Evolutionary conservation across 2,329 filamentous ascomycete species (phyloP).

Genomic region (Trichoderma citrinoviride): DNA sequence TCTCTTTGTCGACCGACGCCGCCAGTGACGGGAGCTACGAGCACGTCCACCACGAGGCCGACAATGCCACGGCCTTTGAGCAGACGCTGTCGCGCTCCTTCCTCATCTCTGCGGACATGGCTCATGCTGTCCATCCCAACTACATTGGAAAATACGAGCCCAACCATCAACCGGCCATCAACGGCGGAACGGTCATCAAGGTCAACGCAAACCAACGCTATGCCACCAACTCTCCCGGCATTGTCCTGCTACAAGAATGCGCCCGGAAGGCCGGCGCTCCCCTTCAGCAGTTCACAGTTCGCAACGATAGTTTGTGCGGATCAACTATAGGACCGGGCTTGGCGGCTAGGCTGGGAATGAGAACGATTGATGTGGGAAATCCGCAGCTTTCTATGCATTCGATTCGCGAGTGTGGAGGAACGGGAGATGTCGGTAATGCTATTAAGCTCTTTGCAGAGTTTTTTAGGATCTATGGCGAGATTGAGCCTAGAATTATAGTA

Average conservation of each 20-base stretch:
- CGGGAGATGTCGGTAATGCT: slow-evolving; percentile 81
- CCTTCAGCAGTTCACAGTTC: slow-evolving; percentile 91
- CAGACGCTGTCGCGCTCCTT: slow-evolving; percentile 90
- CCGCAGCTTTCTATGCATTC: slow-evolving; percentile 96
- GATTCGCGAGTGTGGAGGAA: slow-evolving; percentile 88
- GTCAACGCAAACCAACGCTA: slow-evolving; percentile 97
- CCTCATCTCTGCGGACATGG: slow-evolving; percentile 96
- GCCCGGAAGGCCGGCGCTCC: slow-evolving; percentile 74
- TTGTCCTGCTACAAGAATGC: slow-evolving; percentile 86
- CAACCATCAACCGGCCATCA: slow-evolving; percentile 90
- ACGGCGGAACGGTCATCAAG: slow-evolving; percentile 95
- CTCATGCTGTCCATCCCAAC: slow-evolving; percentile 93
- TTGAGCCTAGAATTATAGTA: slow-evolving; percentile 80
- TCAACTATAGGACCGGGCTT: slow-evolving; percentile 98
- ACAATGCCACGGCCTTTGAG: slow-evolving; percentile 80
- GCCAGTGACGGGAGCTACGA: slow-evolving; percentile 64
- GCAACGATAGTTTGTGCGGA: slow-evolving; percentile 92
- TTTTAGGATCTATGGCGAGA: slow-evolving; percentile 75
- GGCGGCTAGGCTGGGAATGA: slow-evolving; percentile 76
- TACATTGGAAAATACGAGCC: slow-evolving; percentile 88
- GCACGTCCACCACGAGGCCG: slow-evolving; percentile 55
- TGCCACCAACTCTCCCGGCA: slow-evolving; percentile 92
- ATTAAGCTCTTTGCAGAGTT: slow-evolving; percentile 85
- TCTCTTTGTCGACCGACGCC: slow-evolving; percentile 66
- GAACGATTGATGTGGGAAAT: slow-evolving; percentile 95